Percentiles rank a stretch among this genome's conserved stretches.
Conservation (phyloP, 306 rosid species). For the Quercus glauca region DNA sequence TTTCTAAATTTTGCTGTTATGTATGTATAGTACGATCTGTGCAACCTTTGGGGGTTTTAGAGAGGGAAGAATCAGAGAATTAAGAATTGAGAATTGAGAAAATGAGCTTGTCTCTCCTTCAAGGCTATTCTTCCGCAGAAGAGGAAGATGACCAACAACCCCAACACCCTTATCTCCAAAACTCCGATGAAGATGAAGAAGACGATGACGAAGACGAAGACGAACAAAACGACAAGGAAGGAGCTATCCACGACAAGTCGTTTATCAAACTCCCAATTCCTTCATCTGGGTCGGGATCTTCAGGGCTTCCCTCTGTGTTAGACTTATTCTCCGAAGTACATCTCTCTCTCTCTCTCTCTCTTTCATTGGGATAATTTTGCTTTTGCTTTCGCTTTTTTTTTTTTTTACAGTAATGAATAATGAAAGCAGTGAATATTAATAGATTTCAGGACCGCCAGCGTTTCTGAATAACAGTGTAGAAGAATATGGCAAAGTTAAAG, state of each 20-base stretch:
- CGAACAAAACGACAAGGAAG: no score
- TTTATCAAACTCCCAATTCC: slow-evolving; percentile 61
- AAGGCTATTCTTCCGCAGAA: slow-evolving; percentile 82
- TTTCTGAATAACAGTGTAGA: slow-evolving; percentile 78
- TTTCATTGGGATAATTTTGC: background rate
- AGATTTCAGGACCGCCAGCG: slow-evolving; percentile 87
- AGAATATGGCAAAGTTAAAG: slow-evolving; percentile 35
- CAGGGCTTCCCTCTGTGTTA: slow-evolving; percentile 83
- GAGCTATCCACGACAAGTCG: slow-evolving; percentile 25
- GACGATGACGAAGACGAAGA: slow-evolving; percentile 16
- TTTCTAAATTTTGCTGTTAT: no score
- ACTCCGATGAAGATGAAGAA: slow-evolving; percentile 29
- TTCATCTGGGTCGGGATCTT: slow-evolving; percentile 24
- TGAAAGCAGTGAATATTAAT: background rate
- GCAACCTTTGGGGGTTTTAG: no score
- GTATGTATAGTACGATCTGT: no score
- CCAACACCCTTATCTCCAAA: slow-evolving; percentile 3
- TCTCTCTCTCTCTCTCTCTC: background rate
- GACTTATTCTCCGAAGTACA: slow-evolving; percentile 72
- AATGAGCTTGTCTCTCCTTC: slow-evolving; percentile 87
- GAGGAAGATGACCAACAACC: slow-evolving; percentile 36
- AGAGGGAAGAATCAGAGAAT: no score
- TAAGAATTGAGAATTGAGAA: background rate
- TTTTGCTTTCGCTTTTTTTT: background rate
- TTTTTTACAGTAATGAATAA: background rate